Evolutionary conservation across 805 yeast species (phyloP), one percentile per base, ranked within the genome.

Genomic region (Scheffersomyces ergatensis): DNA sequence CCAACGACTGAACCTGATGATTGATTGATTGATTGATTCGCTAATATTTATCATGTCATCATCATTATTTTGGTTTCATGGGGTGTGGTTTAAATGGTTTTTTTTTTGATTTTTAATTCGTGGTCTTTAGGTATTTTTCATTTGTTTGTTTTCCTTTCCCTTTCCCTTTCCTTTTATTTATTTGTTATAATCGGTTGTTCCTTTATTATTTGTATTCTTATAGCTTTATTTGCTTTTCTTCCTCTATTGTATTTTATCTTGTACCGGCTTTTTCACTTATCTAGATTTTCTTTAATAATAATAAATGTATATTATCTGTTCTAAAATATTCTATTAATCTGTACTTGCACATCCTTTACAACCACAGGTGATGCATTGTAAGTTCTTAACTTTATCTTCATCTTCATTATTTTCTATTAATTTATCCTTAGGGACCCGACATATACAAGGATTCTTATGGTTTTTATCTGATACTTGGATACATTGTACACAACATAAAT

Each of bases 301-400:
- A 23, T 16, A 13, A 34, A 38, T 41, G 25, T 40, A 34, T 31
- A 39, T 37, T 34, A 37, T 31, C 15, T 30, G 37, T 20, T 13
- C n/a, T n/a, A n/a, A n/a, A n/a, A n/a, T n/a, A n/a, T n/a, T 13
- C 8, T 26, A 14, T 61, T 55, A 86, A 55, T 85, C 93, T 15
- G 80, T 73, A 53, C 89, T 83, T 2, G 92, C 78, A 57, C 96
- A 88, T 5, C 96, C 96, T 45, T 74, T 67, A 53, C 96, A 88
- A 0, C 96, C 96, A 67, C 96, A 88, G 23, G 82, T 85, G 5
- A 83, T 72, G 58, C 95, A 88, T 48, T 82, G 76, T 12, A 76
- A 55, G 5, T 43, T 45, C 33, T 46, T 52, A 6, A 40, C 42
- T 16, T 46, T 38, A 8, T 40, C 44, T 13, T 46, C 55, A 2